Evolutionary conservation across 2,329 filamentous ascomycete species (phyloP).

Genomic region (Fusarium sp.): DNA sequence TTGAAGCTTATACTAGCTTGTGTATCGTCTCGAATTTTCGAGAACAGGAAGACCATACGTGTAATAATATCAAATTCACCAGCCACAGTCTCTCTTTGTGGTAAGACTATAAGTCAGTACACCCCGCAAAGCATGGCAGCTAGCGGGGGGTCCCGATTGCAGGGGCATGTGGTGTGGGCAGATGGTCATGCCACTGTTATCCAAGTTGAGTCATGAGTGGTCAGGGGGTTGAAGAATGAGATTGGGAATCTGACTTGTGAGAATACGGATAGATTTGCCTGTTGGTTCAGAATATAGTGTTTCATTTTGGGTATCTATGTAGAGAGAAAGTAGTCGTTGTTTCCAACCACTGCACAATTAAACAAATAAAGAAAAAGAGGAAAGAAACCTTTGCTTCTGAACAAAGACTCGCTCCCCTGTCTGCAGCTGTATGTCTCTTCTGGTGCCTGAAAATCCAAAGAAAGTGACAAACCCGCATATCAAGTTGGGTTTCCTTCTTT

Average conservation of each 20-base stretch:
- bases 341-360: constrained; percentile 20
- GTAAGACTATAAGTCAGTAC: background rate
- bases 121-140: constrained; percentile 8
- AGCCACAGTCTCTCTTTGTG: constrained; percentile 23
- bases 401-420: background rate
- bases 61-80: constrained; percentile 1
- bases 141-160: constrained; percentile 38
- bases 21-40: background rate
- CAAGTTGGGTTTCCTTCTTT: background rate
- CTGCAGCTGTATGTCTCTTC: background rate
- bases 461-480: constrained; percentile 2
- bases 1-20: background rate
- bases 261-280: background rate
- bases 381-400: background rate
- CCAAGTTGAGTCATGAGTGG: constrained; percentile 18
- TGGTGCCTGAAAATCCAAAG: background rate
- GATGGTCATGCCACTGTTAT: constrained; percentile 44
- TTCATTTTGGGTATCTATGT: constrained; percentile 40
- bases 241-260: constrained; percentile 9
- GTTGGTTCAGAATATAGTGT: background rate
- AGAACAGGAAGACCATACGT: background rate
- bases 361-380: constrained; percentile 1
- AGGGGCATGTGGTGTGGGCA: constrained; percentile 33
- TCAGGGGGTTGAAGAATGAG: constrained; percentile 14
- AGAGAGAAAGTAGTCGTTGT: constrained; percentile 1